Conservation (phyloP, 2,329 filamentous ascomycete species). For the Epichloe bromicola region DNA sequence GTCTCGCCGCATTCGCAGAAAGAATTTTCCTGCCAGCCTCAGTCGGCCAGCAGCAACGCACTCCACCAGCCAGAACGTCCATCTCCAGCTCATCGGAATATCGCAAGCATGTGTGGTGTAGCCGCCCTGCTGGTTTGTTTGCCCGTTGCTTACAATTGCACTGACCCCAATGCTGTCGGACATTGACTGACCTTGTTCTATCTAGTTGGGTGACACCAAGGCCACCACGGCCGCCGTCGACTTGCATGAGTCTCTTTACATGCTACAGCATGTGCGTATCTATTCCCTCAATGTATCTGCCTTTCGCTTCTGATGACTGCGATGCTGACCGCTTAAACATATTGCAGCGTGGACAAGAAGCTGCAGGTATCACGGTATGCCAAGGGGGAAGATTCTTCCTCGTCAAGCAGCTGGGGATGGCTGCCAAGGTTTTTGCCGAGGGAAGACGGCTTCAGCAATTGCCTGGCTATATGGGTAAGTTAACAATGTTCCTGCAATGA, state of each 20-base stretch:
- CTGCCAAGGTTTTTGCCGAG: conserved; percentile 56
- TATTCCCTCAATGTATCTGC: conserved; percentile 9
- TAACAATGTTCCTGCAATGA: no score
- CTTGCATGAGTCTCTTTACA: conserved; percentile 59
- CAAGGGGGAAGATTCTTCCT: conserved; percentile 41
- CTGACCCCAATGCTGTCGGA: no score
- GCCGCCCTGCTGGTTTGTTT: no score
- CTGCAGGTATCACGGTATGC: conserved; percentile 70
- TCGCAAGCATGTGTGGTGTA: no score
- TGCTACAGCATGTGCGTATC: conserved; percentile 40
- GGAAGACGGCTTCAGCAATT: conserved; percentile 49
- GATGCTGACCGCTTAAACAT: conserved; percentile 23
- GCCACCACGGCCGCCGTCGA: conserved; percentile 42
- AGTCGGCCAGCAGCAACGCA: no score
- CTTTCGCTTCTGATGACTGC: not conserved
- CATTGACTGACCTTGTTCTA: not conserved
- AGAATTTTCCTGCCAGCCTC: no score
- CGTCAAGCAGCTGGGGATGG: not conserved
- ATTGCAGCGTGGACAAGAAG: conserved; percentile 55
- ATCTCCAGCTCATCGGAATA: no score
- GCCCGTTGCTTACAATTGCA: no score
- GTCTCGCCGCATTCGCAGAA: no score
- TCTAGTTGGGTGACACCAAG: conserved; percentile 20
- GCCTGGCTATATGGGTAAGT: conserved; percentile 58
- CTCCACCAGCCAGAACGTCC: no score